A percentile compares a stretch with the other conserved stretches of the same genome.
Evolutionary conservation across 164 flowering plant species (phyloP).

Genomic region (Tinospora cordifolia): DNA sequence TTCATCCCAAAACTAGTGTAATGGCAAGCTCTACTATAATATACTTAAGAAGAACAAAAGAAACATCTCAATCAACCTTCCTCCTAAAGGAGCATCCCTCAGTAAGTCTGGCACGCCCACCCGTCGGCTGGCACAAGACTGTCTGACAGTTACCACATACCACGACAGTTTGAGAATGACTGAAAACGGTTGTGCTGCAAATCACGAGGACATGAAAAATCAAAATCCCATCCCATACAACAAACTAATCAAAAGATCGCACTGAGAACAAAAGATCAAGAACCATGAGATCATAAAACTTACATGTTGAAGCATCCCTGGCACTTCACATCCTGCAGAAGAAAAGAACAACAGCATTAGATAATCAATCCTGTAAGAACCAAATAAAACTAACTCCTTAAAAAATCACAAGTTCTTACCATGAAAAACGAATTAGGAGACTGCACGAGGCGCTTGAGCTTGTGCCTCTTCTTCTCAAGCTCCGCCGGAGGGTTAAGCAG

Average conservation of each 20-base stretch:
- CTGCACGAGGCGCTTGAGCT: slow-evolving; percentile 51
- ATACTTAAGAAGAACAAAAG: background rate
- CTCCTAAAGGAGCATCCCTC: slow-evolving; percentile 54
- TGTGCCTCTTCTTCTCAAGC: slow-evolving; percentile 53
- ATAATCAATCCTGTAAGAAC: background rate
- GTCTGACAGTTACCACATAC: slow-evolving; percentile 52
- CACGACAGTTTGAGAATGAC: slow-evolving; percentile 55
- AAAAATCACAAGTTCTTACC: slow-evolving; percentile 18
- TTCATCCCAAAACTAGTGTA: slow-evolving; percentile 5
- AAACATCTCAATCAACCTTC: slow-evolving; percentile 33
- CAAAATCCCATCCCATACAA: background rate
- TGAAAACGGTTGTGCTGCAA: slow-evolving; percentile 43
- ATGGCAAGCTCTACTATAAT: background rate
- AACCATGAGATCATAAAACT: background rate
- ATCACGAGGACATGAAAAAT: background rate
- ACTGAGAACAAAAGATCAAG: background rate
- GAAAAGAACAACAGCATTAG: background rate
- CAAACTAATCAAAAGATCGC: background rate
- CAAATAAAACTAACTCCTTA: background rate
- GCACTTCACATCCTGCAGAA: slow-evolving; percentile 44
- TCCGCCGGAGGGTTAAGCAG: slow-evolving; percentile 51
- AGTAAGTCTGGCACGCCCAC: slow-evolving; percentile 42
- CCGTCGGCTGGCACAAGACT: slow-evolving; percentile 50
- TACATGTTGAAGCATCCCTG: slow-evolving; percentile 57
- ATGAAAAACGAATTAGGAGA: slow-evolving; percentile 54